Evolutionary conservation across 345 rosid genomes (phyloP), one percentile per base, ranked within the genome.

Genomic region (Rubroshorea leprosula): DNA sequence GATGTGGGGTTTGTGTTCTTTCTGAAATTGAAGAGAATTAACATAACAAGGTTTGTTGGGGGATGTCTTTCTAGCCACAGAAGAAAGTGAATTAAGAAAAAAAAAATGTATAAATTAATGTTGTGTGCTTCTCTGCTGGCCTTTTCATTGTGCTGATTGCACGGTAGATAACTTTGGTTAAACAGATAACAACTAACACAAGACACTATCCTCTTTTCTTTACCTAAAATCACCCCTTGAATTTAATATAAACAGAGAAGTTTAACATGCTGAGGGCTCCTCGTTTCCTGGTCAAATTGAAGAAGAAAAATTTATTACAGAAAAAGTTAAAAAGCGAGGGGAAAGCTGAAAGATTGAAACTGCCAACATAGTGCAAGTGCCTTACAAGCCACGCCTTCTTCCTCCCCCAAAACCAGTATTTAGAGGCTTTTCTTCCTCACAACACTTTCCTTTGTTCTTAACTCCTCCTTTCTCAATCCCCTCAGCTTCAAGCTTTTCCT

Each of bases 371-470:
- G 72, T 76, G 76, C 78, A 15, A 55, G 72, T 76, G 76, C 78
- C 83, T 74, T 73, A 50, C 27, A 35, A 54, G 5, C 71, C 74
- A 78, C 83, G 79, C 51, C 41, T 60, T 69, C 76, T 67, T 38
- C 58, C 59, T 12, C 57, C 2, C 63, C 20, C n/a, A 61, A 58
- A 31, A 58, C 65, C 69, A 57, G 55, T 80, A 76, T 74, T 74
- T 80, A 76, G 46, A 27, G 58, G 27, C 56, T 54, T 64, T 46
- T 58, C n/a, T 38, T 55, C 39, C 44, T 53, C 74, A 27, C 26
- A 18, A 18, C 49, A n/a, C 62, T 49, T 35, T 23, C 26, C 55
- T 48, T 43, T 56, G 41, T 31, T 70, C 68, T 64, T 24, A 46
- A 45, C 58, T 54, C 51, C 55, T 9, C 43, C 59, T 57, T 22